Evolutionary conservation across 495 filamentous ascomycete genomes (phyloP).

Genomic region (Apodospora peruviana): DNA sequence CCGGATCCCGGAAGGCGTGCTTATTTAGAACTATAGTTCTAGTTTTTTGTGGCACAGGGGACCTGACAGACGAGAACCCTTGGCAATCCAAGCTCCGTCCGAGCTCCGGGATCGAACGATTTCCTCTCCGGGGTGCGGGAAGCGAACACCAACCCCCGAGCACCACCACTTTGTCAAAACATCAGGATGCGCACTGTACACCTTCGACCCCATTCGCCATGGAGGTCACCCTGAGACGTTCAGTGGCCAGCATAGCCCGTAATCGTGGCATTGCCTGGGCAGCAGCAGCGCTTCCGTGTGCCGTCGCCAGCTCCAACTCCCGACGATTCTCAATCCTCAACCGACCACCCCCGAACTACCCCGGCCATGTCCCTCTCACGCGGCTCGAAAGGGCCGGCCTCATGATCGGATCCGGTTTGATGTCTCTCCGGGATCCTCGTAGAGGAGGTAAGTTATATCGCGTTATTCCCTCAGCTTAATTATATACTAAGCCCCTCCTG

Average conservation of each 20-base stretch:
- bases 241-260: slow-evolving; percentile 14
- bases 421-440: slow-evolving; percentile 71
- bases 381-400: slow-evolving; percentile 67
- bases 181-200: slow-evolving; percentile 10
- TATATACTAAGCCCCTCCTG: neutral
- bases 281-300: too few species aligned
- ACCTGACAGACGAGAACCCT: too few species aligned
- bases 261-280: neutral
- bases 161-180: neutral
- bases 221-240: slow-evolving; percentile 22
- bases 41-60: too few species aligned
- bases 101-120: slow-evolving; percentile 9
- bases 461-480: too few species aligned
- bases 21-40: too few species aligned
- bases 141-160: slow-evolving; percentile 1
- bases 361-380: slow-evolving; percentile 87
- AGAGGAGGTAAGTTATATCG: slow-evolving; percentile 56
- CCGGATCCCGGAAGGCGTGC: too few species aligned
- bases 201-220: slow-evolving; percentile 13
- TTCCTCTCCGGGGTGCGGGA: too few species aligned
- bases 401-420: slow-evolving; percentile 75
- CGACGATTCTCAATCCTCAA: slow-evolving; percentile 67
- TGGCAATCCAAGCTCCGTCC: too few species aligned
- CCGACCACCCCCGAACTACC: slow-evolving; percentile 79
- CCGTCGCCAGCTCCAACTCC: neutral